phyloP scores from a whole-genome alignment of 1,284 basidiomycete species.

The Tetrapyrgos nigripes region DNA sequence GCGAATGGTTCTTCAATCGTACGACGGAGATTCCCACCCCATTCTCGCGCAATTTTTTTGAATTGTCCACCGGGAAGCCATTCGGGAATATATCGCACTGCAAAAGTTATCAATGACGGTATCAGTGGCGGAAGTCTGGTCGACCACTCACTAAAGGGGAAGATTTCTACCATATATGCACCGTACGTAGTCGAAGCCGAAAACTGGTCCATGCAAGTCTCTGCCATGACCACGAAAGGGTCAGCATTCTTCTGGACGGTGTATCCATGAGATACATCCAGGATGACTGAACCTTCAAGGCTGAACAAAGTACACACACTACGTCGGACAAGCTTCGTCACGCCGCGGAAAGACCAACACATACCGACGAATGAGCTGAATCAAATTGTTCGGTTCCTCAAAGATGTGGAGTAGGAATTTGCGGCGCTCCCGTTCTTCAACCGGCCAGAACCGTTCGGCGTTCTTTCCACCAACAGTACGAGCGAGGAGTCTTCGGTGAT shows the following conservation, averaged over 20 bases:
- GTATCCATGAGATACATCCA: not conserved
- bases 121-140: not conserved
- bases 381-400: not conserved
- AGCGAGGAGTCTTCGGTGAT: not conserved
- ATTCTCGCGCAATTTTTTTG: not conserved
- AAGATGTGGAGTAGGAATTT: not conserved
- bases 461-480: not conserved
- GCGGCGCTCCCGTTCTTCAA: not conserved
- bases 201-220: not conserved
- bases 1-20: slow-evolving; percentile 1
- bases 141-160: not conserved
- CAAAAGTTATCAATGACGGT: not conserved
- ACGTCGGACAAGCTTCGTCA: too few relatives aligned
- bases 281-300: not conserved
- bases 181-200: not conserved
- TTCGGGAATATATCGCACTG: slow-evolving; percentile 5
- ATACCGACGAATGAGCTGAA: not conserved
- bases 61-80: slow-evolving; percentile 5
- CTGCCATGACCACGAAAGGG: not conserved
- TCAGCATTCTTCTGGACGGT: not conserved
- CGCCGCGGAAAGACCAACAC: too few relatives aligned
- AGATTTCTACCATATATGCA: not conserved
- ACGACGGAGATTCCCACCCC: not conserved
- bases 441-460: not conserved
- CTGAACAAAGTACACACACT: not conserved